These are phyloP conservation scores for Dendrostoma leiphaemia DNA, from an alignment of 2,329 filamentous ascomycete species.

Conservation along the genomic window DNA sequence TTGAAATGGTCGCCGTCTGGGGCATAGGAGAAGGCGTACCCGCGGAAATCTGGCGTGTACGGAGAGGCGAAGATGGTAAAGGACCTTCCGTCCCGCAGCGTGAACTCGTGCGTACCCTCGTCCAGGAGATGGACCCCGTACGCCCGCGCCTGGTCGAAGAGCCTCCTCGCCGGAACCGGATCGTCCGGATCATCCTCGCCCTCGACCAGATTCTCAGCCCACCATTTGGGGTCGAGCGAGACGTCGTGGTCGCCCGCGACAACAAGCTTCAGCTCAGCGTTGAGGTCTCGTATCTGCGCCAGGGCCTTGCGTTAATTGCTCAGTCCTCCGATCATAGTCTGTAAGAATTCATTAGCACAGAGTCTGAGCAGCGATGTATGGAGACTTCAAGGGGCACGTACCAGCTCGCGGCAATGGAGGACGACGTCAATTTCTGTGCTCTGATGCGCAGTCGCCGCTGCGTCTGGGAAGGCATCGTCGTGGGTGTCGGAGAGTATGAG, in stretches of 20 bases:
- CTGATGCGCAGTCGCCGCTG: neutral
- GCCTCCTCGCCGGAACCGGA: constrained; percentile 32
- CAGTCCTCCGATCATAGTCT: no score
- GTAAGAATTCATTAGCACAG: constrained; percentile 43
- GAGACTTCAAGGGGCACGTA: no score
- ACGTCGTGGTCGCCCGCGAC: constrained; percentile 57
- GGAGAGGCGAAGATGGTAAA: constrained; percentile 53
- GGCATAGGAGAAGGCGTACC: constrained; percentile 51
- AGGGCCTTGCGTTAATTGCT: no score
- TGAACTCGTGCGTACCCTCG: constrained; percentile 47
- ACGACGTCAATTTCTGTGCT: constrained; percentile 46
- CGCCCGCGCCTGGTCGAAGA: constrained; percentile 36
- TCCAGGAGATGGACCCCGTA: constrained; percentile 47
- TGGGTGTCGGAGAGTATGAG: constrained; percentile 48
- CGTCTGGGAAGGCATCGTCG: constrained; percentile 23
- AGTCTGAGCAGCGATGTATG: no score
- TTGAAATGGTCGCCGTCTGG: constrained; percentile 33
- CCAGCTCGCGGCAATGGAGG: constrained; percentile 54
- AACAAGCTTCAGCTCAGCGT: constrained; percentile 50
- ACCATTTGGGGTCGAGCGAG: constrained; percentile 30
- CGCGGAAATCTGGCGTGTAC: constrained; percentile 44
- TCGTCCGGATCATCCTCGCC: constrained; percentile 43
- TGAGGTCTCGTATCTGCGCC: no score
- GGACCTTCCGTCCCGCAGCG: constrained; percentile 46
- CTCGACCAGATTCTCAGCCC: constrained; percentile 22